These are phyloP conservation scores for Tricladium varicosporioides DNA, from an alignment of 2,329 filamentous ascomycete genomes.

Conservation along the genomic window DNA sequence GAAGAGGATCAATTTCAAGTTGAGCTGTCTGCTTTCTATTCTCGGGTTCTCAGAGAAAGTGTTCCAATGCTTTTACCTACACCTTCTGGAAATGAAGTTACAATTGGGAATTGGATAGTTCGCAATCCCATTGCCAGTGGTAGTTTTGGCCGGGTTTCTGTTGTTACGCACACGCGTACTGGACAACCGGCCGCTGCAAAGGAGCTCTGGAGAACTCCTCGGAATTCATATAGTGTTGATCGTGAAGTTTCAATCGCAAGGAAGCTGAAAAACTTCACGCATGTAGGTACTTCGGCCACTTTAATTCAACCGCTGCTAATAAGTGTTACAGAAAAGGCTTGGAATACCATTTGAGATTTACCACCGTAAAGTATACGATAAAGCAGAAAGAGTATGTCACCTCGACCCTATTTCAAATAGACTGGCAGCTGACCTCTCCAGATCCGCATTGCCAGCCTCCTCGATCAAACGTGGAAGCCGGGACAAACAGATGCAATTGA, in stretches of 20 bases:
- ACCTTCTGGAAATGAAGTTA: slow-evolving; percentile 17
- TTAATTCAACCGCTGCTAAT: not conserved
- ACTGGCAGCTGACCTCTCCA: slow-evolving; percentile 1
- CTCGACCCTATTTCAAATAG: not conserved
- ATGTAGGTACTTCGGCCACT: slow-evolving; percentile 12
- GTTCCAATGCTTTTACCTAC: slow-evolving; percentile 20
- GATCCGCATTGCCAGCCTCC: slow-evolving; percentile 15
- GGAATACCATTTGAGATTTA: slow-evolving; percentile 20
- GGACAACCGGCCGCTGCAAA: slow-evolving; percentile 22
- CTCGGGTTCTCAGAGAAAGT: slow-evolving; percentile 13
- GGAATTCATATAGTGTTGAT: slow-evolving; percentile 16
- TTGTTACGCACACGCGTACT: slow-evolving; percentile 18
- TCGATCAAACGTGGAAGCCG: slow-evolving; percentile 21
- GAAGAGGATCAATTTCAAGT: slow-evolving; percentile 23
- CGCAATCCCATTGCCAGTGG: slow-evolving; percentile 21
- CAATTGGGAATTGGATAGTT: slow-evolving; percentile 22
- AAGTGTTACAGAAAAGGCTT: slow-evolving; percentile 13
- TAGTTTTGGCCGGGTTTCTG: slow-evolving; percentile 18
- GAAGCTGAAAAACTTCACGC: slow-evolving; percentile 13
- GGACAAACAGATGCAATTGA: slow-evolving; percentile 20
- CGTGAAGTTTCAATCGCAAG: slow-evolving; percentile 20
- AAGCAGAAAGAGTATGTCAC: slow-evolving; percentile 14
- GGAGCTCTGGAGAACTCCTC: slow-evolving; percentile 20
- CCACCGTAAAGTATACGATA: slow-evolving; percentile 14
- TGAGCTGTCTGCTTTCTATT: slow-evolving; percentile 17